A percentile compares a stretch with the other conserved stretches of the same genome.
These are phyloP conservation scores for Ormosia semicastrata DNA, from an alignment of 306 rosid species.

Conservation along the genomic window DNA sequence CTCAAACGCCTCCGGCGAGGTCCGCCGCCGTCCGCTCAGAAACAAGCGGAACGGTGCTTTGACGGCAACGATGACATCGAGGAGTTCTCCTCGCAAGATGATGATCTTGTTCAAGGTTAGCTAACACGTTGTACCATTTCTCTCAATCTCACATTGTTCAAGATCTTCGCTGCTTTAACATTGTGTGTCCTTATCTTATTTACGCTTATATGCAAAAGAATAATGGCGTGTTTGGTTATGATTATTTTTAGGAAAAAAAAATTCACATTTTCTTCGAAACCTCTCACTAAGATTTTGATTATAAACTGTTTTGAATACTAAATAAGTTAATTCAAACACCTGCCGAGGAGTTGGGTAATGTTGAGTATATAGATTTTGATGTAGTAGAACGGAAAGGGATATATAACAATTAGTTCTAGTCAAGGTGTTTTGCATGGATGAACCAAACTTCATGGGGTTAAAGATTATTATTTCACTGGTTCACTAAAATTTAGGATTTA, in stretches of 20 bases:
- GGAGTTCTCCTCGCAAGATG: slow-evolving; percentile 72
- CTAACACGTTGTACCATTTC: neutral
- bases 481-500: neutral
- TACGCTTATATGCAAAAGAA: neutral
- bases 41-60: neutral
- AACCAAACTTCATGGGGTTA: neutral
- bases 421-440: too few species aligned
- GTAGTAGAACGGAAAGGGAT: neutral
- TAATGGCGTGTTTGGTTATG: neutral
- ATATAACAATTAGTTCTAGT: too few species aligned
- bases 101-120: slow-evolving; percentile 41
- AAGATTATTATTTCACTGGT: neutral
- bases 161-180: neutral
- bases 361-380: neutral
- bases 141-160: neutral
- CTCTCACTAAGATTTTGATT: too few species aligned
- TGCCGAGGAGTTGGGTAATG: neutral
- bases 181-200: neutral
- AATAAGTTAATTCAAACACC: too few species aligned
- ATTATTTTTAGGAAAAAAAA: neutral
- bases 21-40: neutral
- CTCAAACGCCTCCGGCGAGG: slow-evolving; percentile 82
- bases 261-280: too few species aligned
- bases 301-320: too few species aligned
- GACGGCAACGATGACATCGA: slow-evolving; percentile 69